phyloP scores from a whole-genome alignment of 2,329 filamentous ascomycete genomes.

The Clonostachys chloroleuca region DNA sequence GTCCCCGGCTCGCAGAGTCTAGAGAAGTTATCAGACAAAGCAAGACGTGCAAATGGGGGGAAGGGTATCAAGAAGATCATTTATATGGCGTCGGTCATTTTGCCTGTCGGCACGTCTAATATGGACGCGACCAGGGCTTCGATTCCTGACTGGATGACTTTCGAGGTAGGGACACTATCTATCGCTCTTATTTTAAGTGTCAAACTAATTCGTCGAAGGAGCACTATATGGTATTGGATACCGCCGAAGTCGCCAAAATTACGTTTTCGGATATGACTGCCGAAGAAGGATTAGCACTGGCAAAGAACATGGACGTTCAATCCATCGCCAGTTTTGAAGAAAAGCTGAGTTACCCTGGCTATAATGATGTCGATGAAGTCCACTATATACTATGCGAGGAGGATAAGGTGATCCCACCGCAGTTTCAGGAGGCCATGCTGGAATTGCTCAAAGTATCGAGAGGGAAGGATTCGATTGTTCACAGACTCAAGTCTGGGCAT shows the following conservation, averaged over 20 bases:
- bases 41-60: constrained; percentile 15
- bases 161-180: constrained; percentile 1
- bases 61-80: constrained; percentile 19
- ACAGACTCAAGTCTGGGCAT: background rate
- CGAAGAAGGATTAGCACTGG: constrained; percentile 11
- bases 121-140: background rate
- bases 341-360: background rate
- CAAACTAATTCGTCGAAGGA: background rate
- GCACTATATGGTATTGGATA: background rate
- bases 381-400: constrained; percentile 1
- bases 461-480: background rate
- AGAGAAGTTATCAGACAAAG: constrained; percentile 17
- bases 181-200: background rate
- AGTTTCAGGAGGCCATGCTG: background rate
- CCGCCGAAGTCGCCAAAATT: constrained; percentile 4
- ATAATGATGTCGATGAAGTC: background rate
- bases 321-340: background rate
- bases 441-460: background rate
- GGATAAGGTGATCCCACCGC: background rate
- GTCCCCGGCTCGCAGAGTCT: constrained; percentile 22
- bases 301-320: background rate
- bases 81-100: constrained; percentile 19
- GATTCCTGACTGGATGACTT: background rate
- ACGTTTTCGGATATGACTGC: constrained; percentile 16
- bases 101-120: constrained; percentile 10